A percentile compares a stretch with the other conserved stretches of the same genome.
Conservation (phyloP, 768 basidiomycete genomes). For the Russula foetens region DNA sequence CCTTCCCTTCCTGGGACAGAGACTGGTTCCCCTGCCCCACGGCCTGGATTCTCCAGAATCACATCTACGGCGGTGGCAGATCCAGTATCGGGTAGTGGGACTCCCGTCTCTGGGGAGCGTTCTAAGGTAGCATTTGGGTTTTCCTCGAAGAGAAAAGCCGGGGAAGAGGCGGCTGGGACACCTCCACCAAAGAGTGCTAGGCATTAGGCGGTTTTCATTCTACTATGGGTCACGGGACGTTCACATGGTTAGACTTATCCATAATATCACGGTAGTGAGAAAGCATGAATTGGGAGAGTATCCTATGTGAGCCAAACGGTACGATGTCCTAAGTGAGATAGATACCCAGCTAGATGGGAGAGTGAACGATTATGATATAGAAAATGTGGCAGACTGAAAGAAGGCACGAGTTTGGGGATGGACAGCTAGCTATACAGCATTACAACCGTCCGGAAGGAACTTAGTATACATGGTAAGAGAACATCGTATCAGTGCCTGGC, state of each 20-base stretch:
- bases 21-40: slow-evolving; percentile 57
- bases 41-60: slow-evolving; percentile 73
- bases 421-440: slow-evolving; percentile 7
- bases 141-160: slow-evolving; percentile 73
- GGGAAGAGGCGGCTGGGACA: slow-evolving; percentile 55
- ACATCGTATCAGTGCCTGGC: neutral
- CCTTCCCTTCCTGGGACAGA: slow-evolving; percentile 30
- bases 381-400: neutral
- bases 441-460: neutral
- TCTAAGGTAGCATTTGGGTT: slow-evolving; percentile 73
- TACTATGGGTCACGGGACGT: too few species aligned
- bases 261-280: slow-evolving; percentile 3
- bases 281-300: neutral
- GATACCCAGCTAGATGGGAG: neutral
- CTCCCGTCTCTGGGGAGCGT: slow-evolving; percentile 55
- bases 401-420: neutral
- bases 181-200: slow-evolving; percentile 53
- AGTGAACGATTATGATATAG: neutral
- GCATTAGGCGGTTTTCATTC: neutral
- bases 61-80: slow-evolving; percentile 46
- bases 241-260: neutral
- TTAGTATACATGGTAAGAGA: neutral
- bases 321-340: neutral
- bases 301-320: neutral
- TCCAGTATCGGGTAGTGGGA: slow-evolving; percentile 35